phyloP scores from a whole-genome alignment of 2,329 filamentous ascomycete species.

The Talaromyces sp. region DNA sequence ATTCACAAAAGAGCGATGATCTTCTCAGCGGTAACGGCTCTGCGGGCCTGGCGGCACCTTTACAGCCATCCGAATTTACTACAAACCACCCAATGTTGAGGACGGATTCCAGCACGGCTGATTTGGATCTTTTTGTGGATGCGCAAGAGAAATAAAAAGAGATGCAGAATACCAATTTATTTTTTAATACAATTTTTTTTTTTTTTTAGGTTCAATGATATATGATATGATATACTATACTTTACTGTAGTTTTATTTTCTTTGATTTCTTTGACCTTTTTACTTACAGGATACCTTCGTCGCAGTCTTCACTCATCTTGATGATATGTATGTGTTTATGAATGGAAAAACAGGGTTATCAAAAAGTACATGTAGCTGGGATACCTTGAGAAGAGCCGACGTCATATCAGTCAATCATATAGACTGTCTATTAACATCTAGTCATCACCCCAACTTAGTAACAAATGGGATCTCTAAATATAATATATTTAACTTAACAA shows the following conservation, averaged over 20 bases:
- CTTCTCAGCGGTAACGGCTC: conserved; percentile 12
- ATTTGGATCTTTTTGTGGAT: conserved; percentile 40
- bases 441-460: too few relatives aligned
- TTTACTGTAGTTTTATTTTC: background rate
- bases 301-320: too few relatives aligned
- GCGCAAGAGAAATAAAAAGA: conserved; percentile 25
- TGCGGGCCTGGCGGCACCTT: conserved; percentile 15
- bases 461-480: too few relatives aligned
- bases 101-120: conserved; percentile 32
- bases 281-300: background rate
- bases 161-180: background rate
- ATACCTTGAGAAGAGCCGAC: too few relatives aligned
- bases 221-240: background rate
- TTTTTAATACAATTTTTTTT: background rate
- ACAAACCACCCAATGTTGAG: conserved; percentile 16
- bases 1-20: conserved; percentile 8
- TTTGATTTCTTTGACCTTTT: background rate
- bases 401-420: too few relatives aligned
- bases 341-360: too few relatives aligned
- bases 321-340: too few relatives aligned
- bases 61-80: conserved; percentile 9
- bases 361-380: too few relatives aligned
- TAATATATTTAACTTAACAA: too few relatives aligned
- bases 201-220: background rate
- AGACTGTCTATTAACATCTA: too few relatives aligned